Conservation (phyloP, 768 basidiomycete species). For the Dentipellis fragilis region DNA sequence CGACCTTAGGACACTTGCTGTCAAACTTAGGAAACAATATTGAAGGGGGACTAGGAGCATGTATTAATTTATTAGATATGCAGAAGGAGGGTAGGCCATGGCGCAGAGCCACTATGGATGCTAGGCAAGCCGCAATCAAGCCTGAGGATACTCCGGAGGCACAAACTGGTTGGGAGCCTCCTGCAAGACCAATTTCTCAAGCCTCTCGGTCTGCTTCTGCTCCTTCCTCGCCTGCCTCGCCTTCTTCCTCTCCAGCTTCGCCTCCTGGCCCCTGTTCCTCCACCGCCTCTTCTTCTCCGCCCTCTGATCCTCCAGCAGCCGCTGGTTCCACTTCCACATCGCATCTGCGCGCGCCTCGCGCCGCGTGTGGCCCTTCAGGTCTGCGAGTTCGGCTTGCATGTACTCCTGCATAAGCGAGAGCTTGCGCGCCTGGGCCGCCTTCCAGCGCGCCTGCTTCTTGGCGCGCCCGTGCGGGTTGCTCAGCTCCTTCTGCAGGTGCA, state of each 20-base stretch:
- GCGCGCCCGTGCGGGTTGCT: conserved; percentile 77
- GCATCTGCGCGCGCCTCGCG: conserved; percentile 66
- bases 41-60: neutral
- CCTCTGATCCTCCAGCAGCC: conserved; percentile 45
- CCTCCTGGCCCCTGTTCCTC: conserved; percentile 28
- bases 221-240: conserved; percentile 21
- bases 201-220: conserved; percentile 18
- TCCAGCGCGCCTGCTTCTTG: conserved; percentile 74
- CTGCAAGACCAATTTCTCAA: conserved; percentile 21
- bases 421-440: conserved; percentile 39
- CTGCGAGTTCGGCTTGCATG: conserved; percentile 33
- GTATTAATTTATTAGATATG: neutral
- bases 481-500: conserved; percentile 57
- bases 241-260: conserved; percentile 15
- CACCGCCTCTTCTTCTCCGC: conserved; percentile 51
- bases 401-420: conserved; percentile 42
- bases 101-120: neutral
- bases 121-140: neutral
- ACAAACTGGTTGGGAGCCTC: conserved; percentile 22
- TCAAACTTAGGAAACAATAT: neutral
- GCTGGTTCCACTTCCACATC: conserved; percentile 60
- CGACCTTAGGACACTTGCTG: neutral
- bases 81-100: neutral
- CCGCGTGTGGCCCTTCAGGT: conserved; percentile 49
- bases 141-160: conserved; percentile 4